Evolutionary conservation across 2,329 filamentous ascomycete genomes (phyloP), one percentile per base, ranked within the genome.

Genomic region (Hypoxylon sp.): DNA sequence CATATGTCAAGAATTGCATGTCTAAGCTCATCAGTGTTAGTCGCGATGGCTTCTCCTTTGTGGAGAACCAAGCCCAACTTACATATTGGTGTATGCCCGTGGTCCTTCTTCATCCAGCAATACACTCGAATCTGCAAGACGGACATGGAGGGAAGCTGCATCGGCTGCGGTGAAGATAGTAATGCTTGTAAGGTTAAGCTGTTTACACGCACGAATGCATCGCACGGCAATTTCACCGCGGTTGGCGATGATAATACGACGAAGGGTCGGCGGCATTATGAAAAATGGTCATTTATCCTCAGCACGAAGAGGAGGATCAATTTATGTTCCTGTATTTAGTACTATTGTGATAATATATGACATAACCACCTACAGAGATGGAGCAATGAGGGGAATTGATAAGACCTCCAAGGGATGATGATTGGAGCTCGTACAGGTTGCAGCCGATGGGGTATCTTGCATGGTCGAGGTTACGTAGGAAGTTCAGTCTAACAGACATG

Each of bases 161-260:
- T 73, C 70, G 4, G 65, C 59, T 2, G 56, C 15, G 0, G 69
- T 64, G 28, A 65, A 68, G 47, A 72, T 64, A 20, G 71, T 48
- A 5, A 72, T 48, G 19, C 46, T 61, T 5, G 43, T 50, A 15
- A 70, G 61, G 1, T 57, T 56, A n/a, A 68, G 58, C 28, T 67
- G 19, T 10, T 58, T 62, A 44, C 51, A 69, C 26, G 61, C 58
- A 22, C 39, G 55, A n/a, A 73, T 70, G 37, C 67, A 61, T 20
- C 70, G 69, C 7, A 70, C 64, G 2, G 72, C 71, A 17, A 72
- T 72, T 52, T 74, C 72, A 22, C 72, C 72, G 30, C 72, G 72
- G 60, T 74, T 74, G 41, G 72, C 72, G 17, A 74, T 65, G 10
- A 68, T 62, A 11, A 68, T 50, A 54, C 59, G 59, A 51, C 22